Evolutionary conservation across 495 filamentous ascomycete species (phyloP).

Genomic region (Penicillium canariense): DNA sequence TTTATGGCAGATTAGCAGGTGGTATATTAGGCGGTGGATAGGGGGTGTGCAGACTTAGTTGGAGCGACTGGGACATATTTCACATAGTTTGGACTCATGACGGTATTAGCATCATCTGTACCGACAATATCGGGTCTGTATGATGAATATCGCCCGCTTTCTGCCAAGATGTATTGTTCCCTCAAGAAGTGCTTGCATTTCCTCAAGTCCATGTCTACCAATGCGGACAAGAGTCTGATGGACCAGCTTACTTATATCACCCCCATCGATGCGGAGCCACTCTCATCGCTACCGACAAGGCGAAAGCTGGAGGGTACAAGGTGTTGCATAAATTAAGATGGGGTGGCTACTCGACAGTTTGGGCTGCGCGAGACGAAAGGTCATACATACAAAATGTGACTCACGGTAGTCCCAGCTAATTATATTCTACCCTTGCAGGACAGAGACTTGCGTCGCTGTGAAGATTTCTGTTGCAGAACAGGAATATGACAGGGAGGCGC

Average conservation of each 20-base stretch:
- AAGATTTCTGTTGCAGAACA: conserved; percentile 30
- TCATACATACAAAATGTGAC: conserved; percentile 12
- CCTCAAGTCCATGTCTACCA: conserved; percentile 16
- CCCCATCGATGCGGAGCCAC: conserved; percentile 23
- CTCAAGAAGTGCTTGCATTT: conserved; percentile 12
- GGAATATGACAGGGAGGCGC: conserved; percentile 14
- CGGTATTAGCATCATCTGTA: conserved; percentile 1
- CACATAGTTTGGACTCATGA: not conserved
- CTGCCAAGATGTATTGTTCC: conserved; percentile 8
- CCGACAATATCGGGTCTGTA: not conserved
- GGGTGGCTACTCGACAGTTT: conserved; percentile 50
- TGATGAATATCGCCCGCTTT: conserved; percentile 9
- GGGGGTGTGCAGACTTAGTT: too few relatives aligned
- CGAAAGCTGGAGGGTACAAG: conserved; percentile 39
- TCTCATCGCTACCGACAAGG: conserved; percentile 34
- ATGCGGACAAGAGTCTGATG: conserved; percentile 16
- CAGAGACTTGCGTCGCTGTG: conserved; percentile 28
- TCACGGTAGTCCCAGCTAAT: conserved; percentile 18
- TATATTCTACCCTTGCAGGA: conserved; percentile 10
- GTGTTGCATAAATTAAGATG: conserved; percentile 49
- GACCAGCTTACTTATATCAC: conserved; percentile 18
- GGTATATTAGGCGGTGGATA: too few relatives aligned
- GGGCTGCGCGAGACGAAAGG: conserved; percentile 44
- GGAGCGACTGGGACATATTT: conserved; percentile 11
- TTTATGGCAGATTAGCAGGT: too few relatives aligned